Evolutionary conservation across 495 filamentous ascomycete species (phyloP).

Genomic region (Xylaria sp.): DNA sequence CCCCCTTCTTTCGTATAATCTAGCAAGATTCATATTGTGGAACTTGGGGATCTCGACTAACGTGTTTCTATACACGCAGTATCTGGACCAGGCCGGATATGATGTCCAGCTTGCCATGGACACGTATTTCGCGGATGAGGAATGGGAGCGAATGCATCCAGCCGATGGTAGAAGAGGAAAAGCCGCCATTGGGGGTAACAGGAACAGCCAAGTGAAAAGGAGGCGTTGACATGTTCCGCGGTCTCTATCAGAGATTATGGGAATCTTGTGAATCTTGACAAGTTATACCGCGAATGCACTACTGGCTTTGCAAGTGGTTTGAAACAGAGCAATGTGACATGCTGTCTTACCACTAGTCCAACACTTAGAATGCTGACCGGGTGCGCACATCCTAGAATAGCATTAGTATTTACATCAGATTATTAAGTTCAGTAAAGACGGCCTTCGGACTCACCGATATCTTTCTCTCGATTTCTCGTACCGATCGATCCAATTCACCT

Average conservation of each 20-base stretch:
- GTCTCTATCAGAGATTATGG: not conserved
- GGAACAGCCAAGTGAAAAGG: not conserved
- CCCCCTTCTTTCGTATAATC: too few relatives aligned
- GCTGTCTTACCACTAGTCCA: slow-evolving; percentile 26
- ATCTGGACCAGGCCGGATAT: slow-evolving; percentile 70
- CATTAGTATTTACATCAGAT: slow-evolving; percentile 27
- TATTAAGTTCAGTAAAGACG: slow-evolving; percentile 25
- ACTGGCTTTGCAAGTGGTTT: slow-evolving; percentile 7
- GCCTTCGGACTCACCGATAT: slow-evolving; percentile 75
- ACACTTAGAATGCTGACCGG: slow-evolving; percentile 75
- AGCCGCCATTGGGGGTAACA: slow-evolving; percentile 42
- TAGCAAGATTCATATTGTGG: too few relatives aligned
- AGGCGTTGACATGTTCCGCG: not conserved
- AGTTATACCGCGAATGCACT: not conserved
- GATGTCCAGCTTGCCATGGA: slow-evolving; percentile 67
- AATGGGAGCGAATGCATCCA: slow-evolving; percentile 74
- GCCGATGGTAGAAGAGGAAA: slow-evolving; percentile 50
- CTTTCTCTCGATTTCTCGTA: slow-evolving; percentile 92
- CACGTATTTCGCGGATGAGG: slow-evolving; percentile 69
- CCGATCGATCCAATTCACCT: slow-evolving; percentile 85
- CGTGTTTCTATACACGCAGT: too few relatives aligned
- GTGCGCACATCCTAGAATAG: slow-evolving; percentile 79
- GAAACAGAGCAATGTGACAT: slow-evolving; percentile 24
- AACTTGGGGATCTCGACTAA: too few relatives aligned
- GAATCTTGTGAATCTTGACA: not conserved